phyloP scores from a whole-genome alignment of 1,139 yeast genomes.

The Hansenula sp. region DNA sequence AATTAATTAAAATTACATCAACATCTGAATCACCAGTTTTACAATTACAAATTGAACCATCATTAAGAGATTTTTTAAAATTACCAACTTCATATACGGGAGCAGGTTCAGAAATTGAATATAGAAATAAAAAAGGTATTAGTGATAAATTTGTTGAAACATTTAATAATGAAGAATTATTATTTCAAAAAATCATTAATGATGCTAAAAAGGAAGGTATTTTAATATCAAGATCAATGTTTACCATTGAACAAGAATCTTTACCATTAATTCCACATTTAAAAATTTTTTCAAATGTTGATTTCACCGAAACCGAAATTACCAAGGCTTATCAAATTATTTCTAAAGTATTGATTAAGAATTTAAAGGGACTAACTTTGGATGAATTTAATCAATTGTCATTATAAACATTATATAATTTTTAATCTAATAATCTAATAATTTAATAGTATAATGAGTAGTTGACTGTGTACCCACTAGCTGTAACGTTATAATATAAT shows the following conservation, averaged over 20 bases:
- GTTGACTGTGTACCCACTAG: no score
- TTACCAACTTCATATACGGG: slow-evolving; percentile 20
- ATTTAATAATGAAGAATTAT: slow-evolving; percentile 55
- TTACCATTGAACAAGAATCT: slow-evolving; percentile 68
- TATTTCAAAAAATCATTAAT: slow-evolving; percentile 63
- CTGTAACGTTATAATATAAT: no score
- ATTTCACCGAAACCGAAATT: slow-evolving; percentile 51
- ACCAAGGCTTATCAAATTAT: slow-evolving; percentile 27
- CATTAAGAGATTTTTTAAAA: slow-evolving; percentile 25
- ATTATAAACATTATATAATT: neutral
- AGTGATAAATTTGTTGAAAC: slow-evolving; percentile 31
- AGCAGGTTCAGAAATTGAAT: slow-evolving; percentile 18
- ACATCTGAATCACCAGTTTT: slow-evolving; percentile 59
- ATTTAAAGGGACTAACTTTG: slow-evolving; percentile 8
- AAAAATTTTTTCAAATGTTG: slow-evolving; percentile 54
- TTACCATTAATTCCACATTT: slow-evolving; percentile 75
- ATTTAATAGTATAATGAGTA: no score
- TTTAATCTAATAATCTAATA: no score
- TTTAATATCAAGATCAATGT: slow-evolving; percentile 65
- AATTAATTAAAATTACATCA: slow-evolving; percentile 51
- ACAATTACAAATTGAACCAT: slow-evolving; percentile 50
- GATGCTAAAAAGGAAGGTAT: slow-evolving; percentile 45
- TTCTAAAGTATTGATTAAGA: slow-evolving; percentile 7
- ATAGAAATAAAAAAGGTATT: slow-evolving; percentile 24
- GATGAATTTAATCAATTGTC: neutral